phyloP scores from a whole-genome alignment of 2,329 filamentous ascomycete species.

The Cladosporium sp. region DNA sequence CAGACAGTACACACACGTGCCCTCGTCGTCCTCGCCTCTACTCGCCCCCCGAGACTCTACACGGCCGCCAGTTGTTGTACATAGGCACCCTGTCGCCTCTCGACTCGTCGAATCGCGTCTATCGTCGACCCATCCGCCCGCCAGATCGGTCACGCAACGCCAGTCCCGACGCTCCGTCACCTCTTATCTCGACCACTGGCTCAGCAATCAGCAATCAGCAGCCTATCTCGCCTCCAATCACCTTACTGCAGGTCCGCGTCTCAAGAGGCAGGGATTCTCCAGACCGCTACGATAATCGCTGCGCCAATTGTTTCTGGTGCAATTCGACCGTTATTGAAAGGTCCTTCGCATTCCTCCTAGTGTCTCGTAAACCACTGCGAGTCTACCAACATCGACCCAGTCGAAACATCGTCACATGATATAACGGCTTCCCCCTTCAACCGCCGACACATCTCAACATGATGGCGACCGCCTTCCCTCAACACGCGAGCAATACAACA shows the following conservation, averaged over 20 bases:
- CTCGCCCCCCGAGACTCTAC: neutral
- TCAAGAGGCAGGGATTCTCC: slow-evolving; percentile 17
- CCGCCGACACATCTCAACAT: slow-evolving; percentile 14
- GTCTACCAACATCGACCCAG: neutral
- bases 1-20: neutral
- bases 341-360: neutral
- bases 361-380: slow-evolving; percentile 6
- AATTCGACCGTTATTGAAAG: neutral
- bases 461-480: slow-evolving; percentile 22
- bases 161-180: slow-evolving; percentile 9
- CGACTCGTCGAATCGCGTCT: neutral
- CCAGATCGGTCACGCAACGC: slow-evolving; percentile 3
- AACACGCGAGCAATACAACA: slow-evolving; percentile 16
- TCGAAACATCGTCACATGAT: neutral
- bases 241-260: slow-evolving; percentile 21
- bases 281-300: slow-evolving; percentile 22
- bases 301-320: neutral
- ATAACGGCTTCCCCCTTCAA: slow-evolving; percentile 3
- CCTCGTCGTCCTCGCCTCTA: neutral
- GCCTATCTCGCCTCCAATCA: slow-evolving; percentile 11
- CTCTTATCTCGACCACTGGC: slow-evolving; percentile 7
- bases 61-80: neutral
- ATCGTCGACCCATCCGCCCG: neutral
- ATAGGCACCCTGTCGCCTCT: slow-evolving; percentile 4
- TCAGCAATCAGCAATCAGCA: slow-evolving; percentile 6